Base-by-base conservation (phyloP, 2,329 filamentous ascomycete species). In the Thermoascus crustaceus region DNA sequence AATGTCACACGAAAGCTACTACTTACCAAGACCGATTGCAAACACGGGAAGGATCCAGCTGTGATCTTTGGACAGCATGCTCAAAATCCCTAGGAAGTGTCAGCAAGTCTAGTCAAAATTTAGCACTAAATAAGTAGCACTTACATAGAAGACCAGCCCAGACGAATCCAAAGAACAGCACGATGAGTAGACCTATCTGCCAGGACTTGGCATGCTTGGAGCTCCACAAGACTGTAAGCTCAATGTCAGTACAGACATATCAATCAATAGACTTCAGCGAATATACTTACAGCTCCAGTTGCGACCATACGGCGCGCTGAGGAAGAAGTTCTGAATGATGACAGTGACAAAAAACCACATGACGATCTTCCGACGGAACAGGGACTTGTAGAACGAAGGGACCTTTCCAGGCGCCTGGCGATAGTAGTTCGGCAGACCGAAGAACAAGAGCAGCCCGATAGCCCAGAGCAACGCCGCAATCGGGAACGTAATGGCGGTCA, bases 21-120 rank as follows among this genome's bases (percentile, higher is more conserved):
- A 24, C 7, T 24, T 24, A 32, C 59, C 75, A 8, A 82, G 69
- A 9, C 77, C 78, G 40, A 81, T 75, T 30, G 78, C 77, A 43
- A 82, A 80, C 37, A 82, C 72, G 8, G 78, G 78, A 4, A 82
- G 60, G 44, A 81, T 72, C 78, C 78, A 82, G 33, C 69, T 74
- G 53, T 82, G 78, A 10, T 68, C 68, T 44, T 71, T 72, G 10
- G 72, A 74, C n/a, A 79, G 64, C 33, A 62, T 55, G 7, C 66
- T 68, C 45, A 81, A 72, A 34, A 62, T 55, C 5, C 66, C 68
- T 45, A 81, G 72, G 34, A 76, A 48, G 18, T 53, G 52, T 18
- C n/a, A 11, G 35, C 38, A 21, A 40, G 22, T n/a, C n/a, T n/a
- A n/a, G n/a, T n/a, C n/a, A n/a, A n/a, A n/a, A n/a, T n/a, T 32